phyloP scores from a whole-genome alignment of 2,329 filamentous ascomycete species.

The Aspergillus sojae region DNA sequence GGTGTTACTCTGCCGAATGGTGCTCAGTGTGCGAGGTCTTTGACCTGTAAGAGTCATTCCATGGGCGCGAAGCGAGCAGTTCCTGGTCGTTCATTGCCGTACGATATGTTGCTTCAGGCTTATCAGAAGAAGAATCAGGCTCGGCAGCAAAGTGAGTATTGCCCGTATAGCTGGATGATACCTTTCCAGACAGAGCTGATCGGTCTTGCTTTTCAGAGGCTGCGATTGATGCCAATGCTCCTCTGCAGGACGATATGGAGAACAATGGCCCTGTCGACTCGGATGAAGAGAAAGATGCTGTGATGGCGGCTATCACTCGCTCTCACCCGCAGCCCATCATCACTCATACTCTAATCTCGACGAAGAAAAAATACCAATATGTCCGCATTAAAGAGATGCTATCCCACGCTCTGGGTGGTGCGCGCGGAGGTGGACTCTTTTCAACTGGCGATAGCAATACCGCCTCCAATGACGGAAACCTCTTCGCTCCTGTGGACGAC shows the following conservation, averaged over 20 bases:
- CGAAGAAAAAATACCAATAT: slow-evolving; percentile 59
- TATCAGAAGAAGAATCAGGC: slow-evolving; percentile 99
- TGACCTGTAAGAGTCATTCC: slow-evolving; percentile 93
- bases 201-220: slow-evolving; percentile 63
- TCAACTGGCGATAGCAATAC: slow-evolving; percentile 35
- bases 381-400: slow-evolving; percentile 67
- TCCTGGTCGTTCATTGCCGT: slow-evolving; percentile 81
- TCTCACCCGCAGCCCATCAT: slow-evolving; percentile 79
- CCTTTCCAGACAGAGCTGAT: slow-evolving; percentile 2
- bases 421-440: slow-evolving; percentile 50
- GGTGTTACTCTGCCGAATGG: slow-evolving; percentile 85
- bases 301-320: slow-evolving; percentile 77
- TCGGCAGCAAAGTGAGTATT: slow-evolving; percentile 83
- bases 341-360: slow-evolving; percentile 59
- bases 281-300: slow-evolving; percentile 87
- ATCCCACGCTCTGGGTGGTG: slow-evolving; percentile 59
- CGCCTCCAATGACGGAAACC: slow-evolving; percentile 32
- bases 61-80: slow-evolving; percentile 94
- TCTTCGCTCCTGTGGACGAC: slow-evolving; percentile 38
- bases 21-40: slow-evolving; percentile 79
- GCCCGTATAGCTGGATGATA: not conserved
- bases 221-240: slow-evolving; percentile 90
- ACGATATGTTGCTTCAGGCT: slow-evolving; percentile 85
- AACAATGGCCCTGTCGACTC: slow-evolving; percentile 82
- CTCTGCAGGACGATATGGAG: slow-evolving; percentile 82